Conservation (phyloP, 2,329 filamentous ascomycete species). For the Aspergillus spinulosporus region DNA sequence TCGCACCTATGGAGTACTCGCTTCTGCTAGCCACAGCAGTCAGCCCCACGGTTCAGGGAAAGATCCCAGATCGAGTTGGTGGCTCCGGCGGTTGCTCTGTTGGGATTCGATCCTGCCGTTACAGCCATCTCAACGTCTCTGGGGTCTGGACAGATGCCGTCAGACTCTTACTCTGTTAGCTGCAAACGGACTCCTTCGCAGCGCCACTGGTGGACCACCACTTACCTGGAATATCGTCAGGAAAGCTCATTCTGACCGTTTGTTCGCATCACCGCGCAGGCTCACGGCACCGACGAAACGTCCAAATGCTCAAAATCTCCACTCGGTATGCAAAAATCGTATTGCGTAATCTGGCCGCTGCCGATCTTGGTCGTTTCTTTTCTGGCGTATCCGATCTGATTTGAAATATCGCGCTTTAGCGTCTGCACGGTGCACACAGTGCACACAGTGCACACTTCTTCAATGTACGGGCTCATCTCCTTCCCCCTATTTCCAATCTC, state of each 20-base stretch:
- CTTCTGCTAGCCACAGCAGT: too few relatives aligned
- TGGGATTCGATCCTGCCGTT: slow-evolving; percentile 3
- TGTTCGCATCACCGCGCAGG: neutral
- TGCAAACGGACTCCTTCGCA: neutral
- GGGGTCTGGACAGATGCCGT: neutral
- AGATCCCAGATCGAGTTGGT: slow-evolving; percentile 6
- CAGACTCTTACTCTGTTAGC: neutral
- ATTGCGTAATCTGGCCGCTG: neutral
- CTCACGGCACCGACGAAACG: neutral
- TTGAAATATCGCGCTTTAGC: slow-evolving; percentile 10
- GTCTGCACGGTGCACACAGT: neutral
- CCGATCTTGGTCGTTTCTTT: slow-evolving; percentile 6
- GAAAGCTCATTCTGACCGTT: slow-evolving; percentile 1
- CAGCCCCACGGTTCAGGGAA: slow-evolving; percentile 7
- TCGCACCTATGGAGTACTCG: neutral
- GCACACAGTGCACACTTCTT: neutral
- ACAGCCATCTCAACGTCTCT: neutral
- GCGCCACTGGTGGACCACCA: neutral
- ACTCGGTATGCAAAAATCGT: slow-evolving; percentile 3
- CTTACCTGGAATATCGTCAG: neutral
- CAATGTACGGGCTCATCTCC: neutral
- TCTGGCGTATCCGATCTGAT: slow-evolving; percentile 3
- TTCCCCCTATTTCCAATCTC: neutral
- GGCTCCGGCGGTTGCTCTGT: neutral
- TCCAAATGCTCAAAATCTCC: neutral